Evolutionary conservation across 495 filamentous ascomycete species (phyloP).

Genomic region (Stereocaulon alpinum): DNA sequence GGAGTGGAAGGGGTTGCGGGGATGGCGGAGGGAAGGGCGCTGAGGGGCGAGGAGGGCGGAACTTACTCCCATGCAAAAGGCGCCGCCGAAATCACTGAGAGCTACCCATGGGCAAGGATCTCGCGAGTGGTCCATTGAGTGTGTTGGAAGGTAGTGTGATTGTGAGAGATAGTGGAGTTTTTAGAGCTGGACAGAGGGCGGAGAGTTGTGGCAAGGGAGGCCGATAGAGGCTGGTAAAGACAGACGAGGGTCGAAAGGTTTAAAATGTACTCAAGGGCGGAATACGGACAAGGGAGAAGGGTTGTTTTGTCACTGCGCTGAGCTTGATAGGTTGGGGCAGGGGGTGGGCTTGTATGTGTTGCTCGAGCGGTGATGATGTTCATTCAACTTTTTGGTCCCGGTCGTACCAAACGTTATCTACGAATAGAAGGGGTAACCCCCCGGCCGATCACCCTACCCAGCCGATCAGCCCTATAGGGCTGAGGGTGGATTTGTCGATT

Average conservation of each 20-base stretch:
- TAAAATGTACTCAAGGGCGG: not conserved
- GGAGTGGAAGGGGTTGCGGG: not conserved
- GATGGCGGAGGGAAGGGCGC: not conserved
- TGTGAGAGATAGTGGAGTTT: not conserved
- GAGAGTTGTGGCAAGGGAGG: not conserved
- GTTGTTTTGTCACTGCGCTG: not conserved
- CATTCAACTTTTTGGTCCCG: conserved; percentile 5
- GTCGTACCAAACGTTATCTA: not conserved
- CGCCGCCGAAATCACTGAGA: conserved; percentile 92
- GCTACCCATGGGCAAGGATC: conserved; percentile 97
- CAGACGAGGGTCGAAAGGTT: not conserved
- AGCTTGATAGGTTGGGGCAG: not conserved
- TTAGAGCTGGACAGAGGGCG: not conserved
- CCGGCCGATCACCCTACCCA: too few relatives aligned
- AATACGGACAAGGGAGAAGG: too few relatives aligned
- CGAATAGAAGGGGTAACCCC: too few relatives aligned
- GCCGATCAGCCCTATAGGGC: too few relatives aligned
- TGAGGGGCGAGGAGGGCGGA: not conserved
- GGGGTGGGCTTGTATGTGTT: not conserved
- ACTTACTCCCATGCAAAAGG: conserved; percentile 93
- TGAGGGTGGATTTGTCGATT: too few relatives aligned
- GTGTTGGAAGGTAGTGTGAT: not conserved
- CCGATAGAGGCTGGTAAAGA: not conserved
- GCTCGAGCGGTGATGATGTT: not conserved
- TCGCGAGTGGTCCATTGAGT: conserved; percentile 78